Conservation (phyloP, 441 rosid species). For the Kokia cookei region DNA sequence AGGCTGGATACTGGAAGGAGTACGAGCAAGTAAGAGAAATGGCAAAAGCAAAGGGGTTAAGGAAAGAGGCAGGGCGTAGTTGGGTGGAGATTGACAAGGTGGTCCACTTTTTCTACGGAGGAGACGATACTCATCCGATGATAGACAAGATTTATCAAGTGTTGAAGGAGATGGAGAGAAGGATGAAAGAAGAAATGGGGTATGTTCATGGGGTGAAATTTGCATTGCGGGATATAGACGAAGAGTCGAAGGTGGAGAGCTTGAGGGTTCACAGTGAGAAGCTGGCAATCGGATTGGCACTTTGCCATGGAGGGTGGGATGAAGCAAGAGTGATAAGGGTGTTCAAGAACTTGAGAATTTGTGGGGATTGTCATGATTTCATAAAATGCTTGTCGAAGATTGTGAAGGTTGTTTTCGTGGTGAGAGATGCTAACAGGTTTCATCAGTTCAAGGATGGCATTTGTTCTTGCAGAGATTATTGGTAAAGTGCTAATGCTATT, state of each 20-base stretch:
- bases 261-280: constrained; percentile 61
- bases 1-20: constrained; percentile 65
- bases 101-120: constrained; percentile 55
- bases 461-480: neutral
- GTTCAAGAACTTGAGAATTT: constrained; percentile 59
- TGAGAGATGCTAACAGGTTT: constrained; percentile 59
- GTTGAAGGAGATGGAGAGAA: constrained; percentile 56
- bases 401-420: constrained; percentile 31
- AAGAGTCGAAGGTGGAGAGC: constrained; percentile 60
- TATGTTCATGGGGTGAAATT: constrained; percentile 42
- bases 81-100: constrained; percentile 78
- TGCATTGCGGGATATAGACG: constrained; percentile 69
- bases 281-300: constrained; percentile 53
- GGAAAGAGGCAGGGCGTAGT: constrained; percentile 76
- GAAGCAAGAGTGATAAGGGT: constrained; percentile 36
- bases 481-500: neutral
- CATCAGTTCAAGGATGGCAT: constrained; percentile 44
- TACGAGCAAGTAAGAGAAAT: constrained; percentile 47
- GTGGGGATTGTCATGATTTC: constrained; percentile 48
- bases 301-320: constrained; percentile 32
- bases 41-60: constrained; percentile 43
- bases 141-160: constrained; percentile 36
- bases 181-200: constrained; percentile 67
- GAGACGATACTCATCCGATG: constrained; percentile 57
- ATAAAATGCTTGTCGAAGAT: constrained; percentile 50